Conservation (phyloP, 495 filamentous ascomycete genomes). For the Oleoguttula mirabilis region DNA sequence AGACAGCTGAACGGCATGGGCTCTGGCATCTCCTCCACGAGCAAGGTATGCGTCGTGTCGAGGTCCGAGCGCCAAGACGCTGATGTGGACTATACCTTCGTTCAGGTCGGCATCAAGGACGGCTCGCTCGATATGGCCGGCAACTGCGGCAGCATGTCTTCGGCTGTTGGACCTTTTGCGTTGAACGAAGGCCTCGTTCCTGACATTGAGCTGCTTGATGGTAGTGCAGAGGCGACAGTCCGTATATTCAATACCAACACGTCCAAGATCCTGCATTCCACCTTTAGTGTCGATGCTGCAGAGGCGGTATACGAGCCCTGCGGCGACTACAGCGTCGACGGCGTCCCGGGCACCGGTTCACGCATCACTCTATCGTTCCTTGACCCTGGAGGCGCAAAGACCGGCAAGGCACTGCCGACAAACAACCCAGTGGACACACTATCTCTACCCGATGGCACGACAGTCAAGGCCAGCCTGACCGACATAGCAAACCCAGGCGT, state of each 20-base stretch:
- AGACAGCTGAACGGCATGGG: slow-evolving; percentile 64
- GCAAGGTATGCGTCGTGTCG: slow-evolving; percentile 57
- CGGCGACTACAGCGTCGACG: slow-evolving; percentile 54
- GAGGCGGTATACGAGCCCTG: slow-evolving; percentile 31
- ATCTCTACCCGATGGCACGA: slow-evolving; percentile 19
- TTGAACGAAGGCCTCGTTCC: slow-evolving; percentile 43
- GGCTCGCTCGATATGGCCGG: slow-evolving; percentile 49
- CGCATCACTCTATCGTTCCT: slow-evolving; percentile 51
- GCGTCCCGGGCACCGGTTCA: slow-evolving; percentile 48
- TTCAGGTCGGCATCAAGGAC: slow-evolving; percentile 51
- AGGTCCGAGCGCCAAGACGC: slow-evolving; percentile 36
- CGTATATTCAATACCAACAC: slow-evolving; percentile 46
- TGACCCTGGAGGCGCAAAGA: slow-evolving; percentile 55
- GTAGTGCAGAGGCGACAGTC: slow-evolving; percentile 28
- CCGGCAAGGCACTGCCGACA: slow-evolving; percentile 53
- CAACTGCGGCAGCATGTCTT: slow-evolving; percentile 66
- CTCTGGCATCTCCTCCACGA: slow-evolving; percentile 55
- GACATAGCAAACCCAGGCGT: slow-evolving; percentile 59
- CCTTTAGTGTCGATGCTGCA: slow-evolving; percentile 38
- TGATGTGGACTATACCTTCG: slow-evolving; percentile 64
- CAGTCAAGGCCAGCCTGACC: slow-evolving; percentile 43
- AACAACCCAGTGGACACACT: slow-evolving; percentile 44
- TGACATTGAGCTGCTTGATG: slow-evolving; percentile 5
- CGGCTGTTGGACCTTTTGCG: slow-evolving; percentile 54
- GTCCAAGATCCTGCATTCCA: slow-evolving; percentile 30